Percentiles rank a stretch among this genome's conserved stretches.
Conservation (phyloP, 495 filamentous ascomycete genomes). For the Penicillium waksmanii region DNA sequence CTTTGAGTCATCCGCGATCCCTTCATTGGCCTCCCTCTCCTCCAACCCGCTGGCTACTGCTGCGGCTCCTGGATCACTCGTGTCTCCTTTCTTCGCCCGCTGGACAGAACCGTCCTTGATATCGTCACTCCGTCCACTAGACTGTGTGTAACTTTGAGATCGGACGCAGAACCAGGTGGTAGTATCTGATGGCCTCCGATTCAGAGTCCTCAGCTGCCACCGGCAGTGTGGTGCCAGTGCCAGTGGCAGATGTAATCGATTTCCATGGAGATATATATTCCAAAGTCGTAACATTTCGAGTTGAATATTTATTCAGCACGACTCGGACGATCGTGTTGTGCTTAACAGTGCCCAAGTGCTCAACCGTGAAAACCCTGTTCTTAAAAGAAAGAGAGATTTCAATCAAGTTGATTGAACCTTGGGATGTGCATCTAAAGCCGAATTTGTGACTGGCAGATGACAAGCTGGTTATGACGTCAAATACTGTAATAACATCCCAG, state of each 20-base stretch:
- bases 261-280: background rate
- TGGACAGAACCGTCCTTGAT: constrained; percentile 39
- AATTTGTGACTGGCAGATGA: background rate
- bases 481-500: constrained; percentile 35
- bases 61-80: constrained; percentile 40
- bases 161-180: background rate
- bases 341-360: too few relatives aligned
- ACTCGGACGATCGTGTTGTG: too few relatives aligned
- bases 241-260: too few relatives aligned
- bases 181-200: background rate
- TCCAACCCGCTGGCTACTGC: constrained; percentile 42
- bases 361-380: too few relatives aligned
- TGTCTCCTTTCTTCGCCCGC: constrained; percentile 47
- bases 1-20: constrained; percentile 41
- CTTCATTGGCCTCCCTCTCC: constrained; percentile 41
- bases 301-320: too few relatives aligned
- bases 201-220: background rate
- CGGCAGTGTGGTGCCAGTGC: too few relatives aligned
- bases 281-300: background rate
- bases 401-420: background rate
- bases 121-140: background rate
- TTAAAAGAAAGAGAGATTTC: background rate
- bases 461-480: constrained; percentile 33
- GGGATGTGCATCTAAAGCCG: too few relatives aligned
- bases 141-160: constrained; percentile 21